These are phyloP conservation scores for Saccharomycopsis schoenii DNA, from an alignment of 805 yeast species.

Conservation along the genomic window DNA sequence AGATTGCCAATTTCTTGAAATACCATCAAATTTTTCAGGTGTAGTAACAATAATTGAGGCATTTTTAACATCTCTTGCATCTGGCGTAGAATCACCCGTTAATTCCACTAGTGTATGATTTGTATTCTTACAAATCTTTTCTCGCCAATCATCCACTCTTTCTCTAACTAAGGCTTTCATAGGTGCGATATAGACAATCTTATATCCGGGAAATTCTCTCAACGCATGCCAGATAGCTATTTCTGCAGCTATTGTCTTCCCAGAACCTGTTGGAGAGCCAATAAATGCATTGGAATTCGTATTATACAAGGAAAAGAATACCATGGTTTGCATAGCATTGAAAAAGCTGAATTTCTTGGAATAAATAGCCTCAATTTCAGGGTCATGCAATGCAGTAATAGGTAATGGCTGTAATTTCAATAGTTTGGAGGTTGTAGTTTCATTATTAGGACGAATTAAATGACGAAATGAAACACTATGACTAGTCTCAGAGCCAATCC, in stretches of 20 bases:
- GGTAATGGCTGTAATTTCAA: slow-evolving; percentile 82
- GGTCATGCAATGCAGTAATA: slow-evolving; percentile 62
- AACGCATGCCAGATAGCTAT: slow-evolving; percentile 96
- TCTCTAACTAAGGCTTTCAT: slow-evolving; percentile 83
- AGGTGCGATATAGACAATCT: slow-evolving; percentile 79
- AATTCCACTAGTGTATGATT: slow-evolving; percentile 54
- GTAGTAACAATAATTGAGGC: slow-evolving; percentile 76
- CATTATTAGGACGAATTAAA: slow-evolving; percentile 78
- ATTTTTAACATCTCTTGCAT: slow-evolving; percentile 49
- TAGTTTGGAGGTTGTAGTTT: slow-evolving; percentile 74
- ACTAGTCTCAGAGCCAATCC: slow-evolving; percentile 79
- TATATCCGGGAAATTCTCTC: slow-evolving; percentile 66
- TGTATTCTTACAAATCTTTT: slow-evolving; percentile 40
- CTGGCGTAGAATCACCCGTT: slow-evolving; percentile 78
- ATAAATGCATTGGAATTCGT: slow-evolving; percentile 72
- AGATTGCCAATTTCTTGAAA: slow-evolving; percentile 77
- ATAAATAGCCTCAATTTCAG: slow-evolving; percentile 60
- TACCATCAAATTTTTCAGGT: slow-evolving; percentile 83
- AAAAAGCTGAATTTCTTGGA: slow-evolving; percentile 64
- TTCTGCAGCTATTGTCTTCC: slow-evolving; percentile 95
- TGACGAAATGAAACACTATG: slow-evolving; percentile 83
- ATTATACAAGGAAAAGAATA: slow-evolving; percentile 81
- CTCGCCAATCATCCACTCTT: slow-evolving; percentile 73
- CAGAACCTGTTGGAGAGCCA: slow-evolving; percentile 98
- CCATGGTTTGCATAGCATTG: slow-evolving; percentile 98